Evolutionary conservation across 2,329 filamentous ascomycete species (phyloP).

Genomic region (Penicillium sp.): DNA sequence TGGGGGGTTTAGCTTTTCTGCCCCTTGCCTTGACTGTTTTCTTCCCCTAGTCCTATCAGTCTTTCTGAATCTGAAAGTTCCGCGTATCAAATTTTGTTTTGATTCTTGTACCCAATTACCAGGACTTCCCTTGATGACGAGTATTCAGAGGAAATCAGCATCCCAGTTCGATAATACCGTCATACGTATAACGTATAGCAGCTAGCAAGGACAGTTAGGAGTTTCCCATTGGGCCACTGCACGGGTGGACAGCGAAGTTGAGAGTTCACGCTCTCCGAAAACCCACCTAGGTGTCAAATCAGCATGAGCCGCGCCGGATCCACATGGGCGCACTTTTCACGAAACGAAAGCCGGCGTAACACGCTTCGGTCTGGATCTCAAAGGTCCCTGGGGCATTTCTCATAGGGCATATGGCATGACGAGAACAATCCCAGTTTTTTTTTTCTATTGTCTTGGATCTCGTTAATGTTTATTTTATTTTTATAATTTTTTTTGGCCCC

Average conservation of each 20-base stretch:
- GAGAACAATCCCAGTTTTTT: background rate
- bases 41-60: slow-evolving; percentile 2
- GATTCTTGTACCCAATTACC: background rate
- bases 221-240: slow-evolving; percentile 9
- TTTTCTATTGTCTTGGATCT: background rate
- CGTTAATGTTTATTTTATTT: too few relatives aligned
- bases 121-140: background rate
- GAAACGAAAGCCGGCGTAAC: slow-evolving; percentile 17
- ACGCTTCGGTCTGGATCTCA: slow-evolving; percentile 9
- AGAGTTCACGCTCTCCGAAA: slow-evolving; percentile 12
- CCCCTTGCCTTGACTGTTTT: background rate
- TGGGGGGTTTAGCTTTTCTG: background rate
- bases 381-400: background rate
- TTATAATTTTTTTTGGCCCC: background rate
- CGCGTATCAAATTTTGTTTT: background rate
- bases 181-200: slow-evolving; percentile 2
- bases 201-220: background rate
- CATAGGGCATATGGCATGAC: slow-evolving; percentile 1
- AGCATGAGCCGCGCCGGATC: slow-evolving; percentile 16
- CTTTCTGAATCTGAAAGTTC: background rate
- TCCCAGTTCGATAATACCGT: background rate
- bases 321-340: slow-evolving; percentile 20
- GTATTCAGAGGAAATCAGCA: background rate
- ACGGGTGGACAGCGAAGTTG: slow-evolving; percentile 4
- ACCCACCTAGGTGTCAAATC: slow-evolving; percentile 18